phyloP scores from a whole-genome alignment of 208 protist genomes.

The Crithidia expoeki region DNA sequence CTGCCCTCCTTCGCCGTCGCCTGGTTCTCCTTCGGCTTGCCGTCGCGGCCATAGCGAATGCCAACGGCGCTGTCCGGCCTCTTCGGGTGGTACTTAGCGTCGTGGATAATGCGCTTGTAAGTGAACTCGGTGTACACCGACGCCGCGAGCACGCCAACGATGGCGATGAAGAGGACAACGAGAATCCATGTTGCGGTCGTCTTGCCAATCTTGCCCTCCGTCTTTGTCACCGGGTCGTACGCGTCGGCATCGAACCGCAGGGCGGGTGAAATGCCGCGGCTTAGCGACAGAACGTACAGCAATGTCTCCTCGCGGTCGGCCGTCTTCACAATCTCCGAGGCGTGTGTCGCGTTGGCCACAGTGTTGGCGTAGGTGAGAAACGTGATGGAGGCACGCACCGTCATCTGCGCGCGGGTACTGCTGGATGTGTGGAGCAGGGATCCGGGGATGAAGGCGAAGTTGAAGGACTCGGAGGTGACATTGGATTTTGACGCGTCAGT shows the following conservation, averaged over 20 bases:
- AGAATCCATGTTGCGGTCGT: slow-evolving; percentile 61
- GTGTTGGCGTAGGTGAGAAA: slow-evolving; percentile 59
- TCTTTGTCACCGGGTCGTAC: slow-evolving; percentile 44
- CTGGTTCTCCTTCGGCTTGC: slow-evolving; percentile 40
- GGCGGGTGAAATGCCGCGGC: slow-evolving; percentile 53
- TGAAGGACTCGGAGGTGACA: slow-evolving; percentile 53
- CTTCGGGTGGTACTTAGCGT: slow-evolving; percentile 72
- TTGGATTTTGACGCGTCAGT: background rate
- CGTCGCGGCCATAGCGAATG: slow-evolving; percentile 62
- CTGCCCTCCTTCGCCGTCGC: slow-evolving; percentile 28
- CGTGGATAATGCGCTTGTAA: slow-evolving; percentile 71
- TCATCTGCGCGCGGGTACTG: slow-evolving; percentile 62
- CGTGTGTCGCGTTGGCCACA: slow-evolving; percentile 20
- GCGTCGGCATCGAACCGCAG: slow-evolving; percentile 69
- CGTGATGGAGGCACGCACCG: slow-evolving; percentile 51
- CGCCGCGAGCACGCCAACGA: slow-evolving; percentile 54
- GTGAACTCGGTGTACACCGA: slow-evolving; percentile 72
- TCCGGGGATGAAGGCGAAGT: slow-evolving; percentile 86
- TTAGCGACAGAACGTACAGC: slow-evolving; percentile 68
- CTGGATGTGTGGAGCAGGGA: slow-evolving; percentile 73
- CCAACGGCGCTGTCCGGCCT: slow-evolving; percentile 53
- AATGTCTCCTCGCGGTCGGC: slow-evolving; percentile 59
- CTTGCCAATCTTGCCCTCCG: slow-evolving; percentile 35
- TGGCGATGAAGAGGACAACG: slow-evolving; percentile 60
- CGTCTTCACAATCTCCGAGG: slow-evolving; percentile 36